Evolutionary conservation across 768 basidiomycete species (phyloP).

Genomic region (Naganishia vaughanmartiniae): DNA sequence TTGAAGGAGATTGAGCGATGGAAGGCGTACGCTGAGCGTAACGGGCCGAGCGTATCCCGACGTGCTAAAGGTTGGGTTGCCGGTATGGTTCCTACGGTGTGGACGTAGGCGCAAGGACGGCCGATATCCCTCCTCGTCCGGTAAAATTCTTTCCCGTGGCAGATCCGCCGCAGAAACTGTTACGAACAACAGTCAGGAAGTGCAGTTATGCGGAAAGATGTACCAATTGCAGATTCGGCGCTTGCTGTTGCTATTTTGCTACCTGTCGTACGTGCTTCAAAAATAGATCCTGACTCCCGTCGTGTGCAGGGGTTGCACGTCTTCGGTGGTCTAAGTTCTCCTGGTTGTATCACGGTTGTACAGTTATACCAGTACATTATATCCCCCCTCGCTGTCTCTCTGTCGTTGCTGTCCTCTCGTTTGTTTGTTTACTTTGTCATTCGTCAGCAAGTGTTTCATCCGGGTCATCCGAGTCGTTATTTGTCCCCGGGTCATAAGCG

Average conservation of each 20-base stretch:
- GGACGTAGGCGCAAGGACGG: background rate
- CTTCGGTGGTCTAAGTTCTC: too few species aligned
- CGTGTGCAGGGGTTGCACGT: too few species aligned
- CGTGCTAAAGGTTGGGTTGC: background rate
- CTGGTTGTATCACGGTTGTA: background rate
- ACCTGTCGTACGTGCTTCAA: too few species aligned
- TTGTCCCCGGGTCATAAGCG: background rate
- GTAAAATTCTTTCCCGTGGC: too few species aligned
- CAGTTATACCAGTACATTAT: background rate
- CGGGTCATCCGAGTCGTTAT: background rate
- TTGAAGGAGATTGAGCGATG: slow-evolving; percentile 69
- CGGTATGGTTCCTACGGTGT: background rate
- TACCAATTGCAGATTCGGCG: too few species aligned
- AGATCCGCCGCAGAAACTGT: too few species aligned
- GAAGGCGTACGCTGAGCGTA: slow-evolving; percentile 45
- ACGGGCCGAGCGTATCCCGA: background rate
- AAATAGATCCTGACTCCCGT: too few species aligned
- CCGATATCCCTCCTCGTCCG: background rate
- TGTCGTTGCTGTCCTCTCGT: background rate
- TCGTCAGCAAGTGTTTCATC: slow-evolving; percentile 5
- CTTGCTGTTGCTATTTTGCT: too few species aligned
- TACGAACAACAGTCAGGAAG: too few species aligned
- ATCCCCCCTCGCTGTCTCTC: background rate
- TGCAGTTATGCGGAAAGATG: too few species aligned
- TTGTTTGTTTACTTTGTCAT: slow-evolving; percentile 1